Conservation (phyloP, 495 filamentous ascomycete species). For the Wilcoxina mikolae region DNA sequence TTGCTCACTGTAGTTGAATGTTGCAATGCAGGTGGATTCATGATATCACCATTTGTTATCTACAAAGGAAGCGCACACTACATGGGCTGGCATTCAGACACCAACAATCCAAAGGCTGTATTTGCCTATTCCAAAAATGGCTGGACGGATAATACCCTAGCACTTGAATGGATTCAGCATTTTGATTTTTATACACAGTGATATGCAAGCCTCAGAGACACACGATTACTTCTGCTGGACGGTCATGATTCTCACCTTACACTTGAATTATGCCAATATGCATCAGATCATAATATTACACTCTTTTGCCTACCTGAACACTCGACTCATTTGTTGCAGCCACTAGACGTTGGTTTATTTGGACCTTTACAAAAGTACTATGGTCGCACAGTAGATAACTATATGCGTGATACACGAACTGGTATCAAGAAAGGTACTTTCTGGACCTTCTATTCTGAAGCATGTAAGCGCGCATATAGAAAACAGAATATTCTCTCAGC, state of each 20-base stretch:
- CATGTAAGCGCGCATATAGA: background rate
- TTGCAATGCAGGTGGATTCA: background rate
- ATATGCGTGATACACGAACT: background rate
- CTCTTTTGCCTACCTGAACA: constrained; percentile 25
- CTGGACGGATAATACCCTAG: constrained; percentile 22
- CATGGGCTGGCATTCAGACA: constrained; percentile 1
- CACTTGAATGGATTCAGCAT: constrained; percentile 19
- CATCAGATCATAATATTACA: constrained; percentile 19
- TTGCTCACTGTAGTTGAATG: constrained; percentile 6
- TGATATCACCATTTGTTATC: background rate
- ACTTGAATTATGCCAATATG: constrained; percentile 21
- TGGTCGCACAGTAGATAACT: constrained; percentile 7
- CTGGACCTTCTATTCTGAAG: background rate
- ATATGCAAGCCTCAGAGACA: constrained; percentile 5
- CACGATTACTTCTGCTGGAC: constrained; percentile 28
- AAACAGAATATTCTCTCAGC: constrained; percentile 1
- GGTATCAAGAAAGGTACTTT: constrained; percentile 7
- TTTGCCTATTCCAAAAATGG: constrained; percentile 18
- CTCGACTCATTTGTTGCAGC: constrained; percentile 27
- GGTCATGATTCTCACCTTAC: constrained; percentile 25
- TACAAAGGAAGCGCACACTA: constrained; percentile 5
- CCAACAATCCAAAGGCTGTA: background rate
- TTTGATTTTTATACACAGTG: constrained; percentile 15
- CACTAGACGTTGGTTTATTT: constrained; percentile 28
- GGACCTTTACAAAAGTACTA: constrained; percentile 17